Conservation (phyloP, 2,329 filamentous ascomycete species). For the Cylindrodendrum hubeiense region DNA sequence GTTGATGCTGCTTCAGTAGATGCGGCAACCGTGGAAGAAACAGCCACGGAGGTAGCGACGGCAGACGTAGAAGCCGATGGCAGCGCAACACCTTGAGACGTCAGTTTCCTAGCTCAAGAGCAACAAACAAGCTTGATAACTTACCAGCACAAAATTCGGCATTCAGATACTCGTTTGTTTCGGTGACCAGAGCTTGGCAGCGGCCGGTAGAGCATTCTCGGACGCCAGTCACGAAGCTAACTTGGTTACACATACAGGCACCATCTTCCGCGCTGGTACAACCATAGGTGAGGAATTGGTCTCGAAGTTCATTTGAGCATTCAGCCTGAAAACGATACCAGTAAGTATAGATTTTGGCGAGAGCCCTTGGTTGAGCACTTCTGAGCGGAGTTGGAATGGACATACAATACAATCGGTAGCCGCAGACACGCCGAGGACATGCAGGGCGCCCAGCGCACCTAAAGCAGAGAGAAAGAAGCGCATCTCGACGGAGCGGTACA, state of each 20-base stretch:
- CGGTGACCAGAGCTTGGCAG: conserved; percentile 41
- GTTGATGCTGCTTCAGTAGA: conserved; percentile 12
- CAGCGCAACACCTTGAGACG: conserved; percentile 22
- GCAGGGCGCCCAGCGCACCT: conserved; percentile 46
- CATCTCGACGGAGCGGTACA: conserved; percentile 34
- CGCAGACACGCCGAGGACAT: conserved; percentile 41
- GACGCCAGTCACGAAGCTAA: conserved; percentile 52
- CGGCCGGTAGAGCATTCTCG: conserved; percentile 53
- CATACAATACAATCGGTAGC: conserved; percentile 49
- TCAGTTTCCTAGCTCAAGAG: conserved; percentile 20
- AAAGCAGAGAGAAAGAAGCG: conserved; percentile 45
- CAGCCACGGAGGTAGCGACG: conserved; percentile 4
- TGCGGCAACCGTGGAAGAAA: conserved; percentile 9
- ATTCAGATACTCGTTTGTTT: conserved; percentile 35
- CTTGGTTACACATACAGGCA: conserved; percentile 58
- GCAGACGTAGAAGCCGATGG: conserved; percentile 22
- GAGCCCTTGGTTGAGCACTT: not conserved
- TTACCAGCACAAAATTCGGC: conserved; percentile 41
- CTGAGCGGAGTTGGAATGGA: conserved; percentile 3
- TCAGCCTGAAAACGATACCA: conserved; percentile 18
- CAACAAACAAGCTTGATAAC: conserved; percentile 1
- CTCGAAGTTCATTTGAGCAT: conserved; percentile 28
- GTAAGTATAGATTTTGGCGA: conserved; percentile 20
- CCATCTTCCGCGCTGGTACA: conserved; percentile 47
- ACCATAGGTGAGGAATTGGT: conserved; percentile 24